Percentiles rank a stretch among this genome's conserved stretches.
phyloP scores from a whole-genome alignment of 1,139 yeast species.

The Diutina mesorugosa region DNA sequence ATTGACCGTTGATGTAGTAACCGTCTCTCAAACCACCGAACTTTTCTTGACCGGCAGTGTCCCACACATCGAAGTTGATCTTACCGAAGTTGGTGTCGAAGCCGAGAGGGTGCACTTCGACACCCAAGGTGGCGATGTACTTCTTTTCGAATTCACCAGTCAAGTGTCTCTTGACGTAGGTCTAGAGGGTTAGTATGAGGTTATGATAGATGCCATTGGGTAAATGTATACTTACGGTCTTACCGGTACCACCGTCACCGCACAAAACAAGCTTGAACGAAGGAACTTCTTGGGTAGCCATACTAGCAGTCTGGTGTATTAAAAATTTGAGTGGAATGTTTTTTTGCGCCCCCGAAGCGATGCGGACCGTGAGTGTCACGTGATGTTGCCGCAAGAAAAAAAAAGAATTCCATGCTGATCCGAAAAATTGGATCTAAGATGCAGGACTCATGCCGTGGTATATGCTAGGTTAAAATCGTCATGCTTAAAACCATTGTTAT shows the following conservation, averaged over 20 bases:
- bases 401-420: background rate
- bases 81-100: slow-evolving; percentile 99
- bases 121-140: slow-evolving; percentile 98
- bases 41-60: slow-evolving; percentile 99
- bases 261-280: slow-evolving; percentile 96
- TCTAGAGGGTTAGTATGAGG: slow-evolving; percentile 11
- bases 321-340: background rate
- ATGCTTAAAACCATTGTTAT: too few relatives aligned
- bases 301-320: background rate
- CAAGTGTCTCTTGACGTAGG: slow-evolving; percentile 98
- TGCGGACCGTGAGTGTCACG: background rate
- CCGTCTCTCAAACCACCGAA: slow-evolving; percentile 99
- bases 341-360: slow-evolving; percentile 1
- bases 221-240: slow-evolving; percentile 37
- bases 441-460: too few relatives aligned
- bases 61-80: slow-evolving; percentile 99
- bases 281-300: slow-evolving; percentile 39
- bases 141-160: slow-evolving; percentile 99
- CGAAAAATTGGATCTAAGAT: background rate
- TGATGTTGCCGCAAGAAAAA: background rate
- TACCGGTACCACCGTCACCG: slow-evolving; percentile 96
- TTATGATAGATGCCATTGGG: background rate
- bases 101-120: slow-evolving; percentile 96
- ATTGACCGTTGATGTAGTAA: slow-evolving; percentile 97
- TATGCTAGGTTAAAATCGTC: background rate